Percentiles rank a stretch among this genome's conserved stretches.
Conservation (phyloP, 1,139 yeast genomes). For the Yamadazyma sp. region DNA sequence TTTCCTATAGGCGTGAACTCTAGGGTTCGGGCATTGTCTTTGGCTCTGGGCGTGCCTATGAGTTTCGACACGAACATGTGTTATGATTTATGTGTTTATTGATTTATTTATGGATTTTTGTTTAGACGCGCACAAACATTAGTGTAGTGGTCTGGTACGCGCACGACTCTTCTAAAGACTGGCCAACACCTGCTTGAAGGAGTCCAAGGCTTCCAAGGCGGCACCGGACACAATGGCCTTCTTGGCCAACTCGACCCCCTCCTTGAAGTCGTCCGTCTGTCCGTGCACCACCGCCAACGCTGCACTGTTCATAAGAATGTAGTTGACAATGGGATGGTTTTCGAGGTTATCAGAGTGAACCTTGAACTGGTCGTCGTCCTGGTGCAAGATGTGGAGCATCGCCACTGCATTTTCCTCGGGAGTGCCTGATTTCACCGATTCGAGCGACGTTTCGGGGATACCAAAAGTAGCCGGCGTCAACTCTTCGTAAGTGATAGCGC, state of each 20-base stretch:
- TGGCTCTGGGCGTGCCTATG: conserved; percentile 28
- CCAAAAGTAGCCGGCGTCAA: conserved; percentile 75
- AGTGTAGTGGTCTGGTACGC: neutral
- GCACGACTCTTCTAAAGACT: neutral
- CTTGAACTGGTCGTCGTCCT: conserved; percentile 45
- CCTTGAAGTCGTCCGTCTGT: conserved; percentile 61
- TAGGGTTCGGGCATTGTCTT: conserved; percentile 13
- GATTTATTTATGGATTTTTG: neutral
- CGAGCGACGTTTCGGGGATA: conserved; percentile 68
- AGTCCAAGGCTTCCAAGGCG: conserved; percentile 60
- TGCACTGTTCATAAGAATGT: conserved; percentile 82
- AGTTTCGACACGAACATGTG: conserved; percentile 12
- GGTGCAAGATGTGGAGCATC: conserved; percentile 57
- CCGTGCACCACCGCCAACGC: conserved; percentile 84
- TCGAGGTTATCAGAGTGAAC: conserved; percentile 24
- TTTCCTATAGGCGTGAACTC: conserved; percentile 48
- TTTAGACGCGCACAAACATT: conserved; percentile 1
- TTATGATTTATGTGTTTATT: neutral
- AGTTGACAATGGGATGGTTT: conserved; percentile 73
- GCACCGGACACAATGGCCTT: conserved; percentile 63
- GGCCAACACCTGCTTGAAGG: conserved; percentile 40
- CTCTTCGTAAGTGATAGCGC: conserved; percentile 31
- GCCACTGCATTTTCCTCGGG: conserved; percentile 78
- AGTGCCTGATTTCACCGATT: conserved; percentile 76
- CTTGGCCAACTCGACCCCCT: conserved; percentile 76